Evolutionary conservation across 2,329 filamentous ascomycete genomes (phyloP), one percentile per base, ranked within the genome.

Genomic region (Zasmidium cellare): DNA sequence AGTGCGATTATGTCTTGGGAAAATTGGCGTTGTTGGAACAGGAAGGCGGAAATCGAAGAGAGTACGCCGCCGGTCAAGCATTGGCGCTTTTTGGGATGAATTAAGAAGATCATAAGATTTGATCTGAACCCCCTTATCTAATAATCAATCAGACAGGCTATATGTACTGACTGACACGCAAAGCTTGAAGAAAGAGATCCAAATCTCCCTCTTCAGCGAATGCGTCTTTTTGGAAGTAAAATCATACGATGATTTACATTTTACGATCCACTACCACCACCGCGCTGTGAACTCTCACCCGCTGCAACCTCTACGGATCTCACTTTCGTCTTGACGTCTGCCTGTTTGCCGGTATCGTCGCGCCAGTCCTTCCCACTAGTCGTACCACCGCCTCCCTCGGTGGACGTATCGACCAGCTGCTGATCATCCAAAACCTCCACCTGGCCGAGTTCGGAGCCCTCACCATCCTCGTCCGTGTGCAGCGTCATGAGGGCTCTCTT

Each of bases 391-490:
- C n/a, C n/a, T n/a, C 18, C 46, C 16, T 56, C 57, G 23, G 44
- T 41, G 25, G 51, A 54, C 16, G 54, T 53, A 46, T 63, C 58
- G 18, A 61, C 48, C 20, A 61, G 28, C 56, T 51, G 47, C 46
- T 58, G 38, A 49, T 55, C 53, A 41, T 31, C 60, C n/a, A 59
- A 23, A 9, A 57, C 48, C 44, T 62, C 62, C 18, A 59, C 56
- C 20, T 51, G 12, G 49, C 60, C 52, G 31, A 48, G 18, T 28
- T 48, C 38, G 24, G 46, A 35, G 12, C 52, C 49, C 22, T 22
- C 48, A 5, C 41, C 46, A 20, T 60, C 50, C 9, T 56, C 54
- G 22, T 49, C 41, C 5, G 18, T 25, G 44, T 22, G 9, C 55
- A 31, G 49, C 18, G 22, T 45, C 18, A 48, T 20, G 7, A 41